A percentile compares a stretch with the other conserved stretches of the same genome.
These are phyloP conservation scores for Boletus patriciae DNA, from an alignment of 768 basidiomycete species.

Conservation along the genomic window DNA sequence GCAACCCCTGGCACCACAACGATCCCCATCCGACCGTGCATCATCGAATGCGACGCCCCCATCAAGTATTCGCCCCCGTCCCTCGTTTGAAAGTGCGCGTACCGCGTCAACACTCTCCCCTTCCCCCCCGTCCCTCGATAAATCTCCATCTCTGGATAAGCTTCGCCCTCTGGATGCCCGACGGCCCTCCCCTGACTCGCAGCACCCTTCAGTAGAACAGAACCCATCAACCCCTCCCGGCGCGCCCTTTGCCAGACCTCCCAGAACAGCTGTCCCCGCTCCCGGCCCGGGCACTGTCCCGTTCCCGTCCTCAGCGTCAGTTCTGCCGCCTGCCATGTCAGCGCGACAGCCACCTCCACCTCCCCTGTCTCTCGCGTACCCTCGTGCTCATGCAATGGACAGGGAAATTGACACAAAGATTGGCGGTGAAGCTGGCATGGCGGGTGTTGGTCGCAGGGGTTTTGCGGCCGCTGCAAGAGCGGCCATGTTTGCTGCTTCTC, in stretches of 20 bases:
- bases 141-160: conserved; percentile 18
- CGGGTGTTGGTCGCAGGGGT: conserved; percentile 83
- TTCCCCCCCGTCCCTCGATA: conserved; percentile 19
- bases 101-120: conserved; percentile 16
- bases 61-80: conserved; percentile 6
- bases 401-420: conserved; percentile 63
- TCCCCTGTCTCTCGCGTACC: conserved; percentile 11
- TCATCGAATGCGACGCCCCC: conserved; percentile 13
- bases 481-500: conserved; percentile 43
- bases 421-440: conserved; percentile 84
- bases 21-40: conserved; percentile 6
- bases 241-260: conserved; percentile 6
- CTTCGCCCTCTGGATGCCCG: conserved; percentile 12
- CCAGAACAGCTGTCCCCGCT: conserved; percentile 10
- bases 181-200: conserved; percentile 18
- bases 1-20: background rate
- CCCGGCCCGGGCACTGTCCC: conserved; percentile 12
- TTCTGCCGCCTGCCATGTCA: conserved; percentile 4
- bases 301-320: conserved; percentile 14
- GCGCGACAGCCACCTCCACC: conserved; percentile 22
- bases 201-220: conserved; percentile 4
- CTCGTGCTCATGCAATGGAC: conserved; percentile 6
- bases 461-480: conserved; percentile 75
- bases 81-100: conserved; percentile 19
- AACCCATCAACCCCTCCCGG: background rate